Evolutionary conservation across 352 stramenopile species (phyloP), one percentile per base, ranked within the genome.

Genomic region (Phytophthora colocasiae): DNA sequence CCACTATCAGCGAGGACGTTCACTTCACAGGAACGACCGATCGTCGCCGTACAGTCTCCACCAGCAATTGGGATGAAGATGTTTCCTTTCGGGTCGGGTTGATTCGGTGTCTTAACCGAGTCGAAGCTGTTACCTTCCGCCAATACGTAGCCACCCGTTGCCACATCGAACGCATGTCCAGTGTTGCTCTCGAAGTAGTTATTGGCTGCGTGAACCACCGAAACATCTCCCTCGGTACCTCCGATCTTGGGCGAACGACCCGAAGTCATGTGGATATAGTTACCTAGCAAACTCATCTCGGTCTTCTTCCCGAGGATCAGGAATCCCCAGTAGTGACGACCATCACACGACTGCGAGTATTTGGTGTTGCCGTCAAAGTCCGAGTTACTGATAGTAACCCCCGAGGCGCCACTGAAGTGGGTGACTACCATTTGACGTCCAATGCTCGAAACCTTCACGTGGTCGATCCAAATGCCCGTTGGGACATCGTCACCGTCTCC

Each of bases 71-170:
- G 27, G 5, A 68, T 44, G 48, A 73, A 77, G 4, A 51, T 31
- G 41, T 39, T 58, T 22, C 52, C 61, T 24, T 53, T 24, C 14
- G 36, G 26, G 47, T 63, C 46, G 1, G 48, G 41, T 4, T 49
- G 17, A 39, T 55, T 59, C 17, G 52, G 38, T 14, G 53, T 54
- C 19, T 32, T 61, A 38, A 69, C 61, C 40, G 68, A 41, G n/a
- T 77, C 59, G 27, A 82, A 78, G 74, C 75, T 78, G 58, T 83
- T 86, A 9, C 66, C 75, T 24, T 81, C 75, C 15, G 63, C 57
- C 11, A 81, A 47, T 17, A 81, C 72, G 27, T 63, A 75, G 6
- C 58, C 63, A 8, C 52, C 50, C 9, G 58, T 47, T 4, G 38
- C 46, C 3, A 78, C 59, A 11, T 80, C 68, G n/a, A 80, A 83